Conservation (phyloP, 805 yeast species). For the Metschnikowia continentalis region DNA sequence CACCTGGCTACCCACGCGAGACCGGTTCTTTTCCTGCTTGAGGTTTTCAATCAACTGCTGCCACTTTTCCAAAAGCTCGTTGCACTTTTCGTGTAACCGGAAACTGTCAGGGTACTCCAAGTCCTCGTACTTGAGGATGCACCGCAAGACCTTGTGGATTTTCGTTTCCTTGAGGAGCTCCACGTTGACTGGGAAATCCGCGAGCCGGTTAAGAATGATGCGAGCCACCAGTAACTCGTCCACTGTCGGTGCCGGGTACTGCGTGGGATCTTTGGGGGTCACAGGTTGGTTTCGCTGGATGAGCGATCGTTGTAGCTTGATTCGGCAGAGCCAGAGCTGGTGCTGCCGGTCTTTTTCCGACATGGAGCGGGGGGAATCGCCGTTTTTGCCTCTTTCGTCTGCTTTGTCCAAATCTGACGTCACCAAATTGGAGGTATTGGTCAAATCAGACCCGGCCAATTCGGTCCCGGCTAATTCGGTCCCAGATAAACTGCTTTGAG, state of each 20-base stretch:
- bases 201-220: slow-evolving; percentile 37
- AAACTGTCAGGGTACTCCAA: slow-evolving; percentile 42
- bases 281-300: slow-evolving; percentile 42
- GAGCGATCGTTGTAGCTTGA: slow-evolving; percentile 45
- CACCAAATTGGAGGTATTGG: no score
- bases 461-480: neutral
- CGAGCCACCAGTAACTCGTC: slow-evolving; percentile 42
- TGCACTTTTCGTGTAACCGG: slow-evolving; percentile 43
- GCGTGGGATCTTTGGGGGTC: slow-evolving; percentile 33
- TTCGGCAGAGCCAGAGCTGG: slow-evolving; percentile 46
- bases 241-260: slow-evolving; percentile 37
- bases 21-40: slow-evolving; percentile 26
- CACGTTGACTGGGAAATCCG: slow-evolving; percentile 38
- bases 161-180: slow-evolving; percentile 43
- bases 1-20: slow-evolving; percentile 12
- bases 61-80: slow-evolving; percentile 42
- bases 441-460: no score
- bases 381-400: neutral
- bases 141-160: slow-evolving; percentile 50
- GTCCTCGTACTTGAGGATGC: slow-evolving; percentile 38
- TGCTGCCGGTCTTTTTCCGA: slow-evolving; percentile 41
- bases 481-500: neutral
- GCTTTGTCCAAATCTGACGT: no score
- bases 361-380: slow-evolving; percentile 8
- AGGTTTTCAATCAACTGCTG: slow-evolving; percentile 31